Base-by-base conservation (phyloP, 306 rosid genomes). In the Cyamopsis tetragonoloba region DNA sequence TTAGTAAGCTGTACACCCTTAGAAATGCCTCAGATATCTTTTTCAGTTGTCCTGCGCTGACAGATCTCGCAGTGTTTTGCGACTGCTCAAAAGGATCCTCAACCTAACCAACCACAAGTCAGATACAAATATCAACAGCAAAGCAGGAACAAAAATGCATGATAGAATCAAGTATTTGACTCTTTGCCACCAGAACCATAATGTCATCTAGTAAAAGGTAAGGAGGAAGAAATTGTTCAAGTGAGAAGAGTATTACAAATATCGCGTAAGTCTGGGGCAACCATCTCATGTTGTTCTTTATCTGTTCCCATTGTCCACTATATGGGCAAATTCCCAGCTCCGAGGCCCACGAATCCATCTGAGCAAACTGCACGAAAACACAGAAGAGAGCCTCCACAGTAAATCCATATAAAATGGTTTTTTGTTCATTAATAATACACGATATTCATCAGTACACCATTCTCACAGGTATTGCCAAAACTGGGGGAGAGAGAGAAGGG, bases 21-120 rank as follows among this genome's bases (percentile, higher is more conserved):
- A 15, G 41, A 69, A 93, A 80, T 11, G 84, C 83, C 47, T 75
- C 83, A 0, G 86, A 47, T 75, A 93, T 83, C 87, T 76, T 90
- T 0, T 15, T 3, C 86, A 93, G 37, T 34, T 82, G 83, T 49
- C 61, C 76, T 24, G 10, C 6, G 19, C 75, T 70, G 53, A 93
- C 89, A 17, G 86, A 80, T 75, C 96, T 83, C 1, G 96, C 87
- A 22, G 82, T 50, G 61, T 93, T 93, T 66, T 70, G 83, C 1
- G 90, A 92, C 77, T 85, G 97, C 84, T 85, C 88, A 72, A 93
- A 86, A 59, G 99, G 99, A 82, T 93, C 99, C 79, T 93, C 99
- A 43, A 93, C 49, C 97, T 93, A 70, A 65, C 59, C 69, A 79
- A 47, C 66, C 84, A 67, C 15, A 61, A 30, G 54, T 18, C 62